These are phyloP conservation scores for Ophiostoma ulmi DNA, from an alignment of 2,329 filamentous ascomycete genomes.

Conservation along the genomic window DNA sequence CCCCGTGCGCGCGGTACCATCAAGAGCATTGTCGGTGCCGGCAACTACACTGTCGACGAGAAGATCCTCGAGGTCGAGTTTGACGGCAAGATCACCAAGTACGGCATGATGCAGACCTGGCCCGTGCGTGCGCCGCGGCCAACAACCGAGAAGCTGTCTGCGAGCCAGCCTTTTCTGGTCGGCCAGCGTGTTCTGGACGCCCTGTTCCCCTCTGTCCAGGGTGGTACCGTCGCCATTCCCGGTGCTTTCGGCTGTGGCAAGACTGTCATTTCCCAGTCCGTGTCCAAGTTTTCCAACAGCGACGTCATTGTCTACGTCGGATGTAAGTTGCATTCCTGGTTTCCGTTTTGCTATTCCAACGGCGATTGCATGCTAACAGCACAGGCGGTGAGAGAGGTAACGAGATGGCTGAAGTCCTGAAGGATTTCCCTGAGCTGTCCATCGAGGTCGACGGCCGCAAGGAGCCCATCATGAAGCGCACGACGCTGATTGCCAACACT, in stretches of 20 bases:
- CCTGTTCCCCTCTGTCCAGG: slow-evolving; percentile 92
- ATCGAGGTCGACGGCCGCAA: slow-evolving; percentile 91
- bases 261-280: slow-evolving; percentile 96
- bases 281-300: slow-evolving; percentile 99
- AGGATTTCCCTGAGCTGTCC: slow-evolving; percentile 97
- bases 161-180: slow-evolving; percentile 87
- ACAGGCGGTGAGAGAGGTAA: slow-evolving; percentile 73
- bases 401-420: slow-evolving; percentile 99
- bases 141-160: slow-evolving; percentile 83
- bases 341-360: not conserved
- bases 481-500: slow-evolving; percentile 95
- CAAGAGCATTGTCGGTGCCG: slow-evolving; percentile 82
- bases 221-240: slow-evolving; percentile 95
- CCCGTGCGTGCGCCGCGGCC: slow-evolving; percentile 94
- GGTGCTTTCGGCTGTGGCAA: slow-evolving; percentile 98
- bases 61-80: slow-evolving; percentile 96
- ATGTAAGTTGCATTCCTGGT: not conserved
- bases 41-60: slow-evolving; percentile 88
- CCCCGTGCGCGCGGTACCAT: slow-evolving; percentile 88
- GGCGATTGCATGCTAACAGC: not conserved
- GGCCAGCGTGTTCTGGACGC: slow-evolving; percentile 95
- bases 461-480: slow-evolving; percentile 99
- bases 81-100: slow-evolving; percentile 89
- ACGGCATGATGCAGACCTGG: slow-evolving; percentile 98
- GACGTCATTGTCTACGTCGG: slow-evolving; percentile 99